Base-by-base conservation (phyloP, 2,329 filamentous ascomycete species). In the Apiospora rasikravindrae region DNA sequence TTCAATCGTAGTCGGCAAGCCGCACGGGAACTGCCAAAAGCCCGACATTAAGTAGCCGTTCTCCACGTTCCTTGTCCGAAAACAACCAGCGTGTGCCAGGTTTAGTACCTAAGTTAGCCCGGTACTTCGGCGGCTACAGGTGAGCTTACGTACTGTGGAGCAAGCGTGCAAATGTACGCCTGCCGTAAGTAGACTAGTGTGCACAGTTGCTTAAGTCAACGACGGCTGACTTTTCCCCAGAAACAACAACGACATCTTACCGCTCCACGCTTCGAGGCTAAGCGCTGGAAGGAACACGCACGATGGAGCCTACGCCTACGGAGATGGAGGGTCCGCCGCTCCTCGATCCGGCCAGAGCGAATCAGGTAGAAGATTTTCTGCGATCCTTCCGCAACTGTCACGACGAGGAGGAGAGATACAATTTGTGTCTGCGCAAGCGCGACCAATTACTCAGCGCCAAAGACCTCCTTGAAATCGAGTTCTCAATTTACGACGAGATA, bases 341-440 rank as follows among this genome's bases (percentile, higher is more conserved):
- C n/a, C 45, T 69, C 42, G 67, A 45, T 11, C 33, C 37, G 16
- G n/a, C n/a, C 42, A 69, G 29, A 49, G 40, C 42, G 42, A 69
- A 26, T 51, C 67, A 69, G 24, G 42, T 69, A 11, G 19, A 49
- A 51, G 19, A 22, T n/a, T 69, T 69, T 37, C 22, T 69, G 67
- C 42, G 44, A 44, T 42, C 29, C 42, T 26, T 69, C 44, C 67
- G 44, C 26, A 13, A 14, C 67, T 69, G 67, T n/a, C 29, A 49
- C 45, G 45, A 47, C 67, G 67, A 69, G n/a, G 29, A 49, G 67
- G 29, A 69, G 67, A 69, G n/a, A 26, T 69, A 69, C 44, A 45
- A 29, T 24, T 47, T 69, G 10, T 69, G 67, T 47, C 19, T 45
- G 67, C 24, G 29, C 14, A 69, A 69, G 67, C 67, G 67, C 67